Base-by-base conservation (phyloP, 768 basidiomycete genomes). In the Strobilomyces dryophilus region DNA sequence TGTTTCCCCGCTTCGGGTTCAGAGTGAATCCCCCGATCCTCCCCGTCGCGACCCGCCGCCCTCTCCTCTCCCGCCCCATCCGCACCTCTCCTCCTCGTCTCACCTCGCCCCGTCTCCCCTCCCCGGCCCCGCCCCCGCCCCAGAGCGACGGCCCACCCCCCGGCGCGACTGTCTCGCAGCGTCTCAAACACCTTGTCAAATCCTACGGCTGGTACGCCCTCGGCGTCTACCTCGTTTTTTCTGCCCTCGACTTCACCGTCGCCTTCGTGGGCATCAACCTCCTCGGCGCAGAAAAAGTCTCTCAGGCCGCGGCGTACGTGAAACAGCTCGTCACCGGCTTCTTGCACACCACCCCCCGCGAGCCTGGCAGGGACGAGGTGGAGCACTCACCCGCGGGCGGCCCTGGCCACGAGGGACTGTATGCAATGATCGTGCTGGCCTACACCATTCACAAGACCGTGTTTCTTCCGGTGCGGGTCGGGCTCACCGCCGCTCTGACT, bases 201-300 rank as follows among this genome's bases (percentile, higher is more conserved):
- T 81, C 88, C 5, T 97, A 98, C 67, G 95, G 95, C 29, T 93
- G 91, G 90, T 95, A 95, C 66, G 93, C 97, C 18, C 78, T 98
- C 27, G 94, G 89, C 31, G 85, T 98, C 24, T 99, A 99, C 75
- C 41, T 86, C 56, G 65, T 85, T 46, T 66, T 98, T 50, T 80
- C 81, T 39, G 74, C 76, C 8, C 64, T 94, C 66, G 97, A 99
- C 69, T 93, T 98, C 66, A 73, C 81, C 34, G 76, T 97, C 62
- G 84, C 89, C 0, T 97, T 97, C 66, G 79, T 84, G 44, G 84
- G 84, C 47, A 83, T 99, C 65, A 87, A 91, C 60, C 74, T 92
- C 40, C 74, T 97, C 32, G 97, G 97, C 42, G 92, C 93, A 2
- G 94, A 98, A 45, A 84, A 91, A 57, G 94, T 98, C 40, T 80